phyloP scores from a whole-genome alignment of 2,329 filamentous ascomycete genomes.

The Colletotrichum tanaceti region DNA sequence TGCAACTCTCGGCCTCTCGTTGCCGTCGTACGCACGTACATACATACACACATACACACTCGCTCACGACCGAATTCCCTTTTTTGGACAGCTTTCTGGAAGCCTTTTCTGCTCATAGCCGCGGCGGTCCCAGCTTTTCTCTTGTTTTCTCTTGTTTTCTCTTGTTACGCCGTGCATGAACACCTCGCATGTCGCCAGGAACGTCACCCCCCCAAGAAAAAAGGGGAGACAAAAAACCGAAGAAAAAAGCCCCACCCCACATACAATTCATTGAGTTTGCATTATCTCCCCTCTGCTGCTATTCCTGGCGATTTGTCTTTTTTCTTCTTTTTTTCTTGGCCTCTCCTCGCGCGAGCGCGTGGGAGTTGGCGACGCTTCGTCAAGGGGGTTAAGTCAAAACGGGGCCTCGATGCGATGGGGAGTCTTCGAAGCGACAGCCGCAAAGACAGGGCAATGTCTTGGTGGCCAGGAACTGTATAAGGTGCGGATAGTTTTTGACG shows the following conservation, averaged over 20 bases:
- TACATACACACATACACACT: no score
- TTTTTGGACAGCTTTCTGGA: slow-evolving; percentile 20
- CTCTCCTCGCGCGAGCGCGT: not conserved
- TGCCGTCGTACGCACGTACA: no score
- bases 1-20: not conserved
- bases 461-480: no score
- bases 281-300: not conserved
- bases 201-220: no score
- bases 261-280: slow-evolving; percentile 9
- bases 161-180: not conserved
- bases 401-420: slow-evolving; percentile 1
- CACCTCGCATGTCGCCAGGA: no score
- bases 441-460: slow-evolving; percentile 11
- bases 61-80: not conserved
- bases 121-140: not conserved
- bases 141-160: not conserved
- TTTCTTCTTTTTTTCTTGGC: not conserved
- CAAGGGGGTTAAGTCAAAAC: not conserved
- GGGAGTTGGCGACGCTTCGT: not conserved
- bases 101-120: slow-evolving; percentile 33
- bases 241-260: no score
- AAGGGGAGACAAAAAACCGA: no score
- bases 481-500: not conserved
- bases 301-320: not conserved
- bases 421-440: not conserved